Evolutionary conservation across 2,329 filamentous ascomycete genomes (phyloP), one percentile per base, ranked within the genome.

Genomic region (Phyllachora maydis): DNA sequence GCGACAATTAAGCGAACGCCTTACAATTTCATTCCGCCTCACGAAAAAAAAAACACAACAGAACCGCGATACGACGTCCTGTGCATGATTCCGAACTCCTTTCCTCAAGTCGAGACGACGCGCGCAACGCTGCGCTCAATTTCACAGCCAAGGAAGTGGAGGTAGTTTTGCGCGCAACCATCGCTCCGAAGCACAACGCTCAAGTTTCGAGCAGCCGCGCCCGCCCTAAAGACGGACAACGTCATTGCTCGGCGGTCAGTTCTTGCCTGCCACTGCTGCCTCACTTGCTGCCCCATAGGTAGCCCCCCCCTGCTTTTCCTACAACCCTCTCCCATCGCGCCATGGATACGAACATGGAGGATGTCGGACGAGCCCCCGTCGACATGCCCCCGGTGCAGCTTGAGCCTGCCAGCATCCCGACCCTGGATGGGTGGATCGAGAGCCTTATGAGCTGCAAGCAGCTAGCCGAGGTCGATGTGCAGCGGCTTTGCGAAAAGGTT

Each of bases 321-420:
- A 7, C 22, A 8, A 6, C n/a, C 20, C 17, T 18, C 8, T 10
- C 19, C 18, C 16, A 8, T 29, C 28, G 28, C 30, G 27, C 11
- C 35, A 92, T 93, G 82, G 85, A 98, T 53, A 91, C 82, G 45
- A 92, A 90, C 54, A 98, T 98, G 88, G 85, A 93, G 59, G 88
- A 98, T 49, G 82, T 91, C 39, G 77, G 75, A 43, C 78, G 83
- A 54, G 71, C 76, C 42, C 77, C 82, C 35, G 65, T 78, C 46
- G 75, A 75, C 44, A 53, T 92, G 39, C 68, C 75, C 29, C 68
- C 81, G 23, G 58, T 69, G 41, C 44, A 52, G 30, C 41, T 52
- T 16, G 88, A 95, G 56, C 77, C 85, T 26, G 72, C 83, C 30
- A 79, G 82, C 37, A 88, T 92, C 57, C 71, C 77, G 31, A 92